Evolutionary conservation across 257 asterid genomes (phyloP).

Genomic region (Scutellaria baicalensis): DNA sequence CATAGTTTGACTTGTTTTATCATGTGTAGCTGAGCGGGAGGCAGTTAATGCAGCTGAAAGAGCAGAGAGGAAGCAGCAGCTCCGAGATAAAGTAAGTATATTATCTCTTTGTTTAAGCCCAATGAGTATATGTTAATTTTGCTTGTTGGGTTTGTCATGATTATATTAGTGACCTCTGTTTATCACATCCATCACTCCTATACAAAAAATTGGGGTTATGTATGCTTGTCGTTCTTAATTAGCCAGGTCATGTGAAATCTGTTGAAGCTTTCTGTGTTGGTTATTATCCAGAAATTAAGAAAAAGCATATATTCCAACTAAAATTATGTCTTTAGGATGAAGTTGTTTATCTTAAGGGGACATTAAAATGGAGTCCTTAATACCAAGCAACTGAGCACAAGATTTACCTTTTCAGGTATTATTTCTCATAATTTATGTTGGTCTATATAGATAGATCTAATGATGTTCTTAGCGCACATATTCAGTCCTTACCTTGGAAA

Average conservation of each 20-base stretch:
- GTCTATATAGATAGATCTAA: background rate
- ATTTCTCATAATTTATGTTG: background rate
- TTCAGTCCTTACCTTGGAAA: background rate
- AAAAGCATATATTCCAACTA: background rate
- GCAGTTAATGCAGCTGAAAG: conserved; percentile 87
- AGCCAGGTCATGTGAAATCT: background rate
- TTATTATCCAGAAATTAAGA: background rate
- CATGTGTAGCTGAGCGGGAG: conserved; percentile 77
- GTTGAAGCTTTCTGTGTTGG: background rate
- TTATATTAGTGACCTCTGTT: background rate
- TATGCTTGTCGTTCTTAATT: background rate
- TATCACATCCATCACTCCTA: background rate
- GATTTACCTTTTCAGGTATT: background rate
- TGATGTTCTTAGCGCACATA: background rate
- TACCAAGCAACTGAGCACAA: background rate
- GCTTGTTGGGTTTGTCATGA: background rate
- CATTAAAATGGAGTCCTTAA: background rate
- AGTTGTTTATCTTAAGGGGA: background rate
- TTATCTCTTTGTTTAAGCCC: conserved; percentile 1
- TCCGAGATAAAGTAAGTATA: conserved; percentile 77
- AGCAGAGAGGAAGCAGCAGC: conserved; percentile 79
- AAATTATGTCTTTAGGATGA: background rate
- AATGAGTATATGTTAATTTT: background rate
- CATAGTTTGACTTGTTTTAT: background rate
- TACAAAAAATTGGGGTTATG: background rate